These are phyloP conservation scores for Venturia pyrina DNA, from an alignment of 2,329 filamentous ascomycete species.

Conservation along the genomic window DNA sequence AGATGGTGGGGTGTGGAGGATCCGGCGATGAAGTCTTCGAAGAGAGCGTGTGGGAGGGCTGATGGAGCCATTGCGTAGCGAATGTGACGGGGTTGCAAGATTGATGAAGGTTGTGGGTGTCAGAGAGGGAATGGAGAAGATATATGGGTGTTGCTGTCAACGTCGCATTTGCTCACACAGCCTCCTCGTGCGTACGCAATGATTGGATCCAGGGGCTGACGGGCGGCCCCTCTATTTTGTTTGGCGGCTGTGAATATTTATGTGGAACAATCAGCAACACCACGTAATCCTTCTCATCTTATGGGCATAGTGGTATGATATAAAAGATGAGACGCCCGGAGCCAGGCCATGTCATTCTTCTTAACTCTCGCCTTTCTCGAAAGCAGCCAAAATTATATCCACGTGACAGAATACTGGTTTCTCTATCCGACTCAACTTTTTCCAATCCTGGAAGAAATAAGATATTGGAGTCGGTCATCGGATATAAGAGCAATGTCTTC, in stretches of 20 bases:
- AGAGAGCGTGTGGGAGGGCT: neutral
- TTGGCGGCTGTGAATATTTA: neutral
- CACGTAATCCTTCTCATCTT: neutral
- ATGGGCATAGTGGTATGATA: no score
- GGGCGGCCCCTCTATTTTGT: neutral
- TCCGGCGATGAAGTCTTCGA: constrained; percentile 1
- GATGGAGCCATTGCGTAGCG: neutral
- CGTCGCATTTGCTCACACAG: neutral
- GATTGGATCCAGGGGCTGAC: neutral
- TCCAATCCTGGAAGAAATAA: no score
- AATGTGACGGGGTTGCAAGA: neutral
- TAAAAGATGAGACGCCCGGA: neutral
- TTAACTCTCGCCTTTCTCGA: no score
- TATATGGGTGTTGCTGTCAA: neutral
- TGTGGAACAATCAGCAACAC: neutral
- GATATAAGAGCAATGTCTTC: no score
- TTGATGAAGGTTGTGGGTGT: neutral
- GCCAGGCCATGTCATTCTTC: neutral
- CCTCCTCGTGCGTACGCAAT: neutral
- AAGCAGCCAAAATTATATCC: neutral
- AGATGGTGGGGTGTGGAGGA: constrained; percentile 23
- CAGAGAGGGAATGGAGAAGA: neutral
- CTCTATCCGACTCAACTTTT: no score
- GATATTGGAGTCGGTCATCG: no score
- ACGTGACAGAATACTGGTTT: neutral